phyloP scores from a whole-genome alignment of 140 eudicot species.

The Bidens hawaiensis region DNA sequence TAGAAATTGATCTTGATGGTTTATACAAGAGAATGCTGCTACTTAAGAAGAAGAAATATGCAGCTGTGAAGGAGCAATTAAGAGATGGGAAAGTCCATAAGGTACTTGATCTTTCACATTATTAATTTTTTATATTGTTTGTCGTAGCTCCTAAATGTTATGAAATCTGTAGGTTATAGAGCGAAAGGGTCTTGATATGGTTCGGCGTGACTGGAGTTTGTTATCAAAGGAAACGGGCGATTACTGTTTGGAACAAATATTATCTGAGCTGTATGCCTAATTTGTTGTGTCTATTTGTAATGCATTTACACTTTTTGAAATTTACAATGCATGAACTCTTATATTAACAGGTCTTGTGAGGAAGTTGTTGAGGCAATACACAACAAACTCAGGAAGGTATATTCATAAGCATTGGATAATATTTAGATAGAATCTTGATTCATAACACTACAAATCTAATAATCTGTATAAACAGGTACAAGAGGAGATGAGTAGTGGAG shows the following conservation, averaged over 20 bases:
- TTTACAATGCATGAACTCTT: too few relatives aligned
- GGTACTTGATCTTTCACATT: conserved; percentile 39
- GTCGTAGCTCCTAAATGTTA: conserved; percentile 5
- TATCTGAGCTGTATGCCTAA: conserved; percentile 71
- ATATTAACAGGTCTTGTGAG: too few relatives aligned
- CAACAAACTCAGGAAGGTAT: too few relatives aligned
- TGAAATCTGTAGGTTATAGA: conserved; percentile 55
- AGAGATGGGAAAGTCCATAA: conserved; percentile 64
- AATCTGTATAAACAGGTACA: conserved; percentile 55
- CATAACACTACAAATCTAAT: not conserved
- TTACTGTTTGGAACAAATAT: conserved; percentile 83
- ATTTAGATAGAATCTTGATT: conserved; percentile 4
- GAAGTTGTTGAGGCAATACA: too few relatives aligned
- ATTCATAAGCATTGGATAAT: conserved; percentile 37
- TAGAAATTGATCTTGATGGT: conserved; percentile 99
- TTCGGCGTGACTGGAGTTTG: conserved; percentile 98
- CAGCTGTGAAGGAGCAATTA: conserved; percentile 88
- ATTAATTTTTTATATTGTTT: not conserved
- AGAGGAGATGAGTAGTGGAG: conserved; percentile 94
- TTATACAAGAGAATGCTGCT: conserved; percentile 95
- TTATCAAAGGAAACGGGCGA: conserved; percentile 96
- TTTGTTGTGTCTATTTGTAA: conserved; percentile 27
- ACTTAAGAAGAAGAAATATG: conserved; percentile 97
- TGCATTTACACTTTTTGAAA: not conserved
- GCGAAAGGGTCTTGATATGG: conserved; percentile 98